Evolutionary conservation across 306 rosid species (phyloP), one percentile per base, ranked within the genome.

Genomic region (Acacia acuminata): DNA sequence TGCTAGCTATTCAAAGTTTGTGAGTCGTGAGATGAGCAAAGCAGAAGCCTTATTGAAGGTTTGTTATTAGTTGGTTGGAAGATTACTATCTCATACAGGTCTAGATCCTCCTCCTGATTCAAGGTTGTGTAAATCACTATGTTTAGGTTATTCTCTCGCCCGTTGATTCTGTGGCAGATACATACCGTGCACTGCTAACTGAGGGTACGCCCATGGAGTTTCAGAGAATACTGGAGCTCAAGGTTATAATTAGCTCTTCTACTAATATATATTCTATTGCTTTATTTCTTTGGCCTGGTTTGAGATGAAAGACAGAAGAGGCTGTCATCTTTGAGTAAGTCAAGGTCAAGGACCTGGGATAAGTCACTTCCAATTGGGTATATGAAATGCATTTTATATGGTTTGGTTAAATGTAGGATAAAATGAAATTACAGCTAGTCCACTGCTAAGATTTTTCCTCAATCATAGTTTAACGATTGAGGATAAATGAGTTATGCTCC

Each of bases 131-230:
- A 70, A 36, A 76, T 88, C 50, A 74, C 67, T 27, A 63, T 71
- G 61, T 81, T 44, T 87, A 96, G 99, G 99, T 96, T 85, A 96
- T 96, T 87, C 88, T 94, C 61, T 96, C 99, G 66, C 99, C 99
- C 7, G 86, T 91, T 76, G 99, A 96, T 84, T 96, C 99, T 75
- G 99, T 96, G 51, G 99, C 97, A 2, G 97, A 92, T 86, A 96
- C 99, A 40, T 96, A 94, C 80, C 93, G 98, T 47, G 99, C 99
- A 22, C 83, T 96, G 86, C 93, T 96, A 78, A 98, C 98, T 20
- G 99, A 96, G 89, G 99, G 99, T 83, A 96, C 99, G 30, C 97
- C 96, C 11, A 96, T 96, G 98, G 99, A 96, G 77, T 96, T 96
- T 89, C 99, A 96, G 86, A 89, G 98, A 72, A 94, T 96, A 85